These are phyloP conservation scores for Bruguiera sexangula DNA, from an alignment of 345 rosid species.

Conservation along the genomic window DNA sequence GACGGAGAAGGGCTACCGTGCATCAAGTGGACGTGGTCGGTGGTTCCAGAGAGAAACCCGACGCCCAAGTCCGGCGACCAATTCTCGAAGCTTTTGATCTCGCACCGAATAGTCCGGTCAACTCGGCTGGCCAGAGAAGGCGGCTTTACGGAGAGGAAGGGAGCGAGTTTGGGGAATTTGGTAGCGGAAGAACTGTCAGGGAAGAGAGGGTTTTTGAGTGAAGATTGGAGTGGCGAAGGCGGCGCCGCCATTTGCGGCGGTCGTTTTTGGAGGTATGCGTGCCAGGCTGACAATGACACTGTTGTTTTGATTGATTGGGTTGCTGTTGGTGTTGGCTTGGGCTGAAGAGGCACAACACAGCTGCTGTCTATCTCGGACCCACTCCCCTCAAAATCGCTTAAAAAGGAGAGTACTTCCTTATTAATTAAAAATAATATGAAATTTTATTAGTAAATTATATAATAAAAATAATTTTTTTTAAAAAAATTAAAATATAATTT, in stretches of 20 bases:
- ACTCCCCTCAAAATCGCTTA: too few species aligned
- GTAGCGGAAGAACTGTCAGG: not conserved
- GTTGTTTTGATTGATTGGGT: too few species aligned
- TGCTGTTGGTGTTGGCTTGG: too few species aligned
- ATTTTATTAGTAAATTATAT: too few species aligned
- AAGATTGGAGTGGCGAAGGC: constrained; percentile 6
- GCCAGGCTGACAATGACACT: too few species aligned
- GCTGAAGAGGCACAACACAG: too few species aligned
- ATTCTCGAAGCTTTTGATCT: constrained; percentile 54
- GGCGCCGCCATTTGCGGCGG: constrained; percentile 19
- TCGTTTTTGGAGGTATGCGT: too few species aligned
- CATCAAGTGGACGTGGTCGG: constrained; percentile 42
- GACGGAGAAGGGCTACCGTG: constrained; percentile 29
- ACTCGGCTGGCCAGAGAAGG: not conserved
- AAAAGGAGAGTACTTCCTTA: too few species aligned
- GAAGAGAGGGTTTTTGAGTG: not conserved
- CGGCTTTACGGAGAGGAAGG: not conserved
- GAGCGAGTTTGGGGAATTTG: constrained; percentile 4
- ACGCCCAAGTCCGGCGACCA: constrained; percentile 44
- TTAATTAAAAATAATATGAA: too few species aligned
- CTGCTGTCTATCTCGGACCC: too few species aligned
- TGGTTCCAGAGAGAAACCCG: constrained; percentile 42
- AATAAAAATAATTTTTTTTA: too few species aligned
- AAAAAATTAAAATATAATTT: too few species aligned
- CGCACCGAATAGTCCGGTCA: constrained; percentile 24